phyloP scores from a whole-genome alignment of 441 rosid genomes.

The Adansonia gregorii region DNA sequence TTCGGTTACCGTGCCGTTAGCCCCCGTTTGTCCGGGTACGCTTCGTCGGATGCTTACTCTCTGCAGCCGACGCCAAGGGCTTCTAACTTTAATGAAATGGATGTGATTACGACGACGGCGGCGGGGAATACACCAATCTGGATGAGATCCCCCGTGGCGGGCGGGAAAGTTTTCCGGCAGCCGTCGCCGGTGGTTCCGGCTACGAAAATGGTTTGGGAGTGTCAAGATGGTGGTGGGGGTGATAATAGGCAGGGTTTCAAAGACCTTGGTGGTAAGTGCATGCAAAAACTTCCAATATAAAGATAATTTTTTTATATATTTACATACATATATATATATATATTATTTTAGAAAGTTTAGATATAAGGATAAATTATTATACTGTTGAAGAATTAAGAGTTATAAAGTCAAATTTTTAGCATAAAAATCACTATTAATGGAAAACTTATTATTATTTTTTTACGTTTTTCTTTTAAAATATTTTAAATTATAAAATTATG shows the following conservation, averaged over 20 bases:
- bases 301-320: background rate
- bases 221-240: slow-evolving; percentile 38
- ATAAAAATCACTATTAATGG: background rate
- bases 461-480: too few species aligned
- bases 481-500: too few species aligned
- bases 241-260: slow-evolving; percentile 42
- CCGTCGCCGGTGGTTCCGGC: slow-evolving; percentile 48
- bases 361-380: background rate
- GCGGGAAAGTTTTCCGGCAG: slow-evolving; percentile 57
- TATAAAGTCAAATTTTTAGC: too few species aligned
- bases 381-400: background rate
- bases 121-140: slow-evolving; percentile 57
- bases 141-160: slow-evolving; percentile 62
- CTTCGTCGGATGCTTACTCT: slow-evolving; percentile 79
- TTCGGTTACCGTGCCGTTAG: slow-evolving; percentile 57
- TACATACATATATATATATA: background rate
- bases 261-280: slow-evolving; percentile 51
- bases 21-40: slow-evolving; percentile 69
- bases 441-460: too few species aligned
- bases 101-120: slow-evolving; percentile 29
- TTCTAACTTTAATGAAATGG: slow-evolving; percentile 72
- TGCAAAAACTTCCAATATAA: background rate
- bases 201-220: slow-evolving; percentile 56
- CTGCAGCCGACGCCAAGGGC: slow-evolving; percentile 81
- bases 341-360: background rate